phyloP scores from a whole-genome alignment of 2,329 filamentous ascomycete genomes.

The Torrubiella hemipterigena region DNA sequence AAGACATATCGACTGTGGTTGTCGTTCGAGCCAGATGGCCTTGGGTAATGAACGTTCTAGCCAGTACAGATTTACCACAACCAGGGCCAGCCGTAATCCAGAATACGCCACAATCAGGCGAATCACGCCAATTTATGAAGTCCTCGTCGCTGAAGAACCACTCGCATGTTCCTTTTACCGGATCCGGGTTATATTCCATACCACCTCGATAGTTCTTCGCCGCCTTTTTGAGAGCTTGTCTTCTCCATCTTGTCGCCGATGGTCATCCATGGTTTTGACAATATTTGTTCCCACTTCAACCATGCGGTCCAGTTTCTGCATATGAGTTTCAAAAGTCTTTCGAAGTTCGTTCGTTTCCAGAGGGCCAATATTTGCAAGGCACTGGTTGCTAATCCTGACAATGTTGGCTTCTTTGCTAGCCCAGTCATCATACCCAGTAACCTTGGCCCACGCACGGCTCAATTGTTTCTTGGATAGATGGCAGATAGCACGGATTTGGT shows the following conservation, averaged over 20 bases:
- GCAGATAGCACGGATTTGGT: constrained; percentile 1
- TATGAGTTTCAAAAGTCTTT: neutral
- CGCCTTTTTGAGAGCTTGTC: neutral
- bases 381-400: neutral
- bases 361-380: neutral
- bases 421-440: constrained; percentile 1
- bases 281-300: neutral
- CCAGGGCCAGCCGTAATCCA: constrained; percentile 20
- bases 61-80: constrained; percentile 26
- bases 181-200: neutral
- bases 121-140: neutral
- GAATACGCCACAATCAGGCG: neutral
- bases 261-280: neutral
- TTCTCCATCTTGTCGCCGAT: no score
- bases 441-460: constrained; percentile 1
- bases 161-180: constrained; percentile 1
- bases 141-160: constrained; percentile 1
- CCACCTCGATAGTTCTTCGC: neutral
- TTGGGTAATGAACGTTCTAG: constrained; percentile 19
- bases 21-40: constrained; percentile 9
- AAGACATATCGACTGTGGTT: neutral
- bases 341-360: neutral
- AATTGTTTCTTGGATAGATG: constrained; percentile 2
- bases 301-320: neutral
- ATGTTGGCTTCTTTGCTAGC: neutral